Percentiles rank a stretch among this genome's conserved stretches.
Conservation (phyloP, 2,329 filamentous ascomycete genomes). For the Colletotrichum costaricense region DNA sequence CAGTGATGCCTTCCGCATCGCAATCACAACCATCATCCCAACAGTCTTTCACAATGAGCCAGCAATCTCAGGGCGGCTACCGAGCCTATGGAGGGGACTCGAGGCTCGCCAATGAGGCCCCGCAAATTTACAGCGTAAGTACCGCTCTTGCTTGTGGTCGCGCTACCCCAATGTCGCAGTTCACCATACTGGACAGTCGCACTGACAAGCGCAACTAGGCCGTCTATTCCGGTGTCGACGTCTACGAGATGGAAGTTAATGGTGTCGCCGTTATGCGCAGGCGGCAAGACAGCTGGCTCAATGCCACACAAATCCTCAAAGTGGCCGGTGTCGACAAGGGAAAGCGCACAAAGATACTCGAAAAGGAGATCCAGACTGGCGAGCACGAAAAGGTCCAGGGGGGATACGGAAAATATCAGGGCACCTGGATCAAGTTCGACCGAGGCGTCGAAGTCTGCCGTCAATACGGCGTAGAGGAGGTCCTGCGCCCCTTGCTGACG, state of each 20-base stretch:
- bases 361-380: slow-evolving; percentile 96
- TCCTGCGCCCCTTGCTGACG: slow-evolving; percentile 79
- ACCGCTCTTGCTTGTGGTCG: background rate
- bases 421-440: slow-evolving; percentile 97
- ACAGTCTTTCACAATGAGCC: slow-evolving; percentile 68
- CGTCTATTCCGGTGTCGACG: slow-evolving; percentile 93
- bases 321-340: slow-evolving; percentile 98
- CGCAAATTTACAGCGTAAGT: slow-evolving; percentile 73
- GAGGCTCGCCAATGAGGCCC: slow-evolving; percentile 53
- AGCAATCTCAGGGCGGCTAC: slow-evolving; percentile 60
- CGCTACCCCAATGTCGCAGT: background rate
- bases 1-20: slow-evolving; percentile 54
- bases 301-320: slow-evolving; percentile 98
- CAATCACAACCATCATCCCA: slow-evolving; percentile 64
- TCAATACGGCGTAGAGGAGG: slow-evolving; percentile 80
- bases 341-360: slow-evolving; percentile 95
- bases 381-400: slow-evolving; percentile 99
- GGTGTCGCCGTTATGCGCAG: slow-evolving; percentile 94
- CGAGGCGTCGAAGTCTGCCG: slow-evolving; percentile 92
- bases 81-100: slow-evolving; percentile 50
- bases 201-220: slow-evolving; percentile 59
- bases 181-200: background rate
- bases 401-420: slow-evolving; percentile 98
- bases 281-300: slow-evolving; percentile 94
- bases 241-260: slow-evolving; percentile 99